phyloP scores from a whole-genome alignment of 192 early-diverging fungal species.

The Dissophora ornata region DNA sequence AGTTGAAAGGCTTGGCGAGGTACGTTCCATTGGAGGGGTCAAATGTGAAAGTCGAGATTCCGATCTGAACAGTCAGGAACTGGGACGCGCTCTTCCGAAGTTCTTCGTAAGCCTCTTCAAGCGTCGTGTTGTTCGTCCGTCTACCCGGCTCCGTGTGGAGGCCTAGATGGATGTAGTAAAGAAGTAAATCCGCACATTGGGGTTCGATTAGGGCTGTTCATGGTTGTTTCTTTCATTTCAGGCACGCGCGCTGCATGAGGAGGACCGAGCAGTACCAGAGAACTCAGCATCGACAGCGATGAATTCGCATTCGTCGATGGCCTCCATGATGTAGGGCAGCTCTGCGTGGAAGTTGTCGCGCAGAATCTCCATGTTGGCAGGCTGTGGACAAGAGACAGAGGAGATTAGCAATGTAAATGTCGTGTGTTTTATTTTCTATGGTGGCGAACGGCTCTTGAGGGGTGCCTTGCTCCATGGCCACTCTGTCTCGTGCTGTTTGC shows the following conservation, averaged over 20 bases:
- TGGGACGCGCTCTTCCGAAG: slow-evolving; percentile 40
- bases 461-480: too few species aligned
- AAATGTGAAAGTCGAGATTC: slow-evolving; percentile 85
- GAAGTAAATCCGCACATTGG: too few species aligned
- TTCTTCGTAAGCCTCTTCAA: slow-evolving; percentile 44
- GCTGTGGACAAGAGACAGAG: background rate
- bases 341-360: slow-evolving; percentile 70
- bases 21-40: slow-evolving; percentile 64
- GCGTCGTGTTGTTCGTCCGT: slow-evolving; percentile 24
- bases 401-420: background rate
- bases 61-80: slow-evolving; percentile 81
- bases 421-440: background rate
- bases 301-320: slow-evolving; percentile 75
- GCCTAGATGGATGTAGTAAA: too few species aligned
- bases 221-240: too few species aligned
- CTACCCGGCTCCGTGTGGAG: slow-evolving; percentile 40
- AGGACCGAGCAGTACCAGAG: slow-evolving; percentile 62
- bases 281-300: slow-evolving; percentile 87
- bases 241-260: background rate
- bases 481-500: too few species aligned
- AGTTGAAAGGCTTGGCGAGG: slow-evolving; percentile 87
- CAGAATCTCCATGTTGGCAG: slow-evolving; percentile 72
- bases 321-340: slow-evolving; percentile 68
- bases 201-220: too few species aligned
- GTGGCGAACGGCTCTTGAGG: slow-evolving; percentile 4